Evolutionary conservation across 2,329 filamentous ascomycete genomes (phyloP).

Genomic region (Cladophialophora exuberans): DNA sequence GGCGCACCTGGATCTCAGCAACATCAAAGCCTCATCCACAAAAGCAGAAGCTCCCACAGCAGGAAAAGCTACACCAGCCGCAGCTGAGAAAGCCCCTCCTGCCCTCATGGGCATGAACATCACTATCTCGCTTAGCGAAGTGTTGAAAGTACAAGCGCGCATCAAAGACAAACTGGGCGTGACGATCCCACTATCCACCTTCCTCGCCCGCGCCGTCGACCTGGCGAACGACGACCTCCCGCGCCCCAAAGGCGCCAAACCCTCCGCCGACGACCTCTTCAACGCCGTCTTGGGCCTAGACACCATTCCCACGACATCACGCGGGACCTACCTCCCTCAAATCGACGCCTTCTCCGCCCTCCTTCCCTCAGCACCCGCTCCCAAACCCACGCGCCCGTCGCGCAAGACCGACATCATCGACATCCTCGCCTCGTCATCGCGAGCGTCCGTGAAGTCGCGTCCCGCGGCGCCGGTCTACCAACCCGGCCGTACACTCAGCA

Average conservation of each 20-base stretch:
- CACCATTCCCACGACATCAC: constrained; percentile 56
- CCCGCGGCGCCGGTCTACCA: neutral
- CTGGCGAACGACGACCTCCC: constrained; percentile 88
- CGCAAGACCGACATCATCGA: constrained; percentile 77
- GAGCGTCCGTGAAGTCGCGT: constrained; percentile 26
- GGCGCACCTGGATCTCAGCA: constrained; percentile 86
- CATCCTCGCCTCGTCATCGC: constrained; percentile 61
- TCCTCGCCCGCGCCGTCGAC: constrained; percentile 81
- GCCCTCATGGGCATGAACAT: constrained; percentile 62
- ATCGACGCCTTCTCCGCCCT: constrained; percentile 60
- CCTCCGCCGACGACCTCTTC: constrained; percentile 81
- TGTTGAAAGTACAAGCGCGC: constrained; percentile 78
- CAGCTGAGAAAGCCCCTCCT: constrained; percentile 34
- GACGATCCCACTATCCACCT: constrained; percentile 80
- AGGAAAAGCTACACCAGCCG: constrained; percentile 40
- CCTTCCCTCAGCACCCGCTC: constrained; percentile 15
- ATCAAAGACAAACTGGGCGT: constrained; percentile 78
- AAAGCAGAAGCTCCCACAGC: constrained; percentile 24
- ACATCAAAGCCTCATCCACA: constrained; percentile 78
- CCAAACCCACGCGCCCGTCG: constrained; percentile 14
- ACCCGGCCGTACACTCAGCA: constrained; percentile 41
- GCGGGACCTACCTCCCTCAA: constrained; percentile 72
- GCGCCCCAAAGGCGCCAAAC: constrained; percentile 63
- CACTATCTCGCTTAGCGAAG: constrained; percentile 72
- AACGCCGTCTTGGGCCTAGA: constrained; percentile 79